These are phyloP conservation scores for Exophiala sideris DNA, from an alignment of 2,329 filamentous ascomycete species.

Conservation along the genomic window DNA sequence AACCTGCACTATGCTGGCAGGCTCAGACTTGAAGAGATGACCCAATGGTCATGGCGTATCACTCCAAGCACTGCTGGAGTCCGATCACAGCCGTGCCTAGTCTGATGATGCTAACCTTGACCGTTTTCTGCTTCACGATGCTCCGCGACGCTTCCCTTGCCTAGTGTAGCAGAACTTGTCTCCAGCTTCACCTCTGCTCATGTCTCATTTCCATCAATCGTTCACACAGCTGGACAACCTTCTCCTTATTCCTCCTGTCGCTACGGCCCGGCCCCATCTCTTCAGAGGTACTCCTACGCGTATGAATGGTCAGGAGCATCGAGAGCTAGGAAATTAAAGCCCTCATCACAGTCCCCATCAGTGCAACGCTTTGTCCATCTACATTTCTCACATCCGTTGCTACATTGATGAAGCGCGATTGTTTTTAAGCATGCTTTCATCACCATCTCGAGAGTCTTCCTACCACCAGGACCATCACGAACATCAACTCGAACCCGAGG, in stretches of 20 bases:
- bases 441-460: slow-evolving; percentile 11
- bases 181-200: slow-evolving; percentile 23
- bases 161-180: slow-evolving; percentile 18
- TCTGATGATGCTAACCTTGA: slow-evolving; percentile 6
- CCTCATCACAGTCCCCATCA: background rate
- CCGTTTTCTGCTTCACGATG: slow-evolving; percentile 15
- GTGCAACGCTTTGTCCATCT: slow-evolving; percentile 5
- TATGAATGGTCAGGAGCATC: slow-evolving; percentile 19
- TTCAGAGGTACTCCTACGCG: slow-evolving; percentile 4
- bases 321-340: slow-evolving; percentile 23
- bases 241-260: slow-evolving; percentile 33
- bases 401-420: slow-evolving; percentile 1
- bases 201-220: slow-evolving; percentile 23
- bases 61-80: slow-evolving; percentile 17
- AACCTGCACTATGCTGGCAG: slow-evolving; percentile 18
- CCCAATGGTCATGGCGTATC: slow-evolving; percentile 20
- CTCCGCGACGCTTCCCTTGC: slow-evolving; percentile 12
- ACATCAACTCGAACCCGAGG: slow-evolving; percentile 11
- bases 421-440: slow-evolving; percentile 23
- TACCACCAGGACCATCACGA: slow-evolving; percentile 11
- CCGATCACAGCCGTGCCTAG: slow-evolving; percentile 20
- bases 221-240: slow-evolving; percentile 35
- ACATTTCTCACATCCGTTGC: background rate
- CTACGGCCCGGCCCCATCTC: slow-evolving; percentile 26
- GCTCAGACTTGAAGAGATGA: slow-evolving; percentile 8